Base-by-base conservation (phyloP, 306 rosid species). In the Dicorynia guianensis region DNA sequence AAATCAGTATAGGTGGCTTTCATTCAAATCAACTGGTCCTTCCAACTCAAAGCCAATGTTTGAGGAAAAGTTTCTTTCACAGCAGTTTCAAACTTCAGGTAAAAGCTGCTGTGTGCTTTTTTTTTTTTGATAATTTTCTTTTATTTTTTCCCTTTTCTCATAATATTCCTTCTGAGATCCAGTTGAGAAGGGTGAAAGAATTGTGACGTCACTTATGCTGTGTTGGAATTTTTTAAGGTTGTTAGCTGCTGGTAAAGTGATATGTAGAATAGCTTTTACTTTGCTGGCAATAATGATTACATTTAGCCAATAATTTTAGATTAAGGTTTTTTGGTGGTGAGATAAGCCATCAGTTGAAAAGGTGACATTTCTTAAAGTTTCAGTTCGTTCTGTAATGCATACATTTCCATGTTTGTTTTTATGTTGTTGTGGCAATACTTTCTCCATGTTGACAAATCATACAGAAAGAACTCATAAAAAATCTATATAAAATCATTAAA, bases 1-100 rank as follows among this genome's bases (percentile, higher is more conserved):
- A 83, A 81, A 85, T 83, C 93, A 95, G 99, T 95, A 95, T 82
- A 92, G 97, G 92, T 95, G 99, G 99, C 96, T 95, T 78, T 92
- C 97, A 69, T 90, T 97, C 72, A 92, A 92, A 84, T 82, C 93
- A 12, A 87, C 88, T 72, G 71, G 80, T 72, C 17, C 93, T 18
- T 65, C 92, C 63, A 90, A 74, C 81, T 69, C 87, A 36, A 95
- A 86, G 89, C 82, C 96, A 44, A 84, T 90, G 10, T 90, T 95
- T 82, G 97, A 95, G 85, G 97, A 95, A 73, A 95, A 95, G 82
- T 92, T 92, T 82, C 89, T 95, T 79, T 93, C 99, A 4, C 99
- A 92, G 86, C 93, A 90, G 85, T 92, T 92, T 64, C 97, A 92
- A 78, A 90, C 88, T 85, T 95, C 99, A 89, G 99, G 99, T 95